phyloP scores from a whole-genome alignment of 2,329 filamentous ascomycete genomes.

The Penicillium crustosum region DNA sequence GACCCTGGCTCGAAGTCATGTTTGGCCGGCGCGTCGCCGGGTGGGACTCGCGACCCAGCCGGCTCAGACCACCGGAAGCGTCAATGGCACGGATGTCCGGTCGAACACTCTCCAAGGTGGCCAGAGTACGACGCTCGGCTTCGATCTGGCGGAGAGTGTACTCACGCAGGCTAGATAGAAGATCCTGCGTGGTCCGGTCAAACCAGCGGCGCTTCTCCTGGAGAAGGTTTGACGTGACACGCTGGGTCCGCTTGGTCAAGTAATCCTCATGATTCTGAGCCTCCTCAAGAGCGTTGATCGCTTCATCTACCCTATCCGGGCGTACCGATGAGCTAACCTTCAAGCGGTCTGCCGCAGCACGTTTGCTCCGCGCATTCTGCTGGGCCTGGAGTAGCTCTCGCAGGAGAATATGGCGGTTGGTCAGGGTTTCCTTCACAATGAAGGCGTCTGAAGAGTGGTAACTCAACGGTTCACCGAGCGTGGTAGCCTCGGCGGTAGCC shows the following conservation, averaged over 20 bases:
- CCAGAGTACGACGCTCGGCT: conserved; percentile 85
- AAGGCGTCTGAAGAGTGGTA: conserved; percentile 96
- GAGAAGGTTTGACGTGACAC: conserved; percentile 85
- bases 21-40: conserved; percentile 71
- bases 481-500: conserved; percentile 93
- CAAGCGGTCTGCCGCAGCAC: conserved; percentile 82
- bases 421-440: conserved; percentile 96
- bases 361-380: conserved; percentile 76
- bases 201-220: conserved; percentile 92
- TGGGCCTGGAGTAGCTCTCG: conserved; percentile 92
- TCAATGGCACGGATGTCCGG: conserved; percentile 94
- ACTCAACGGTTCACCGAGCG: conserved; percentile 86
- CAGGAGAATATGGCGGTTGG: conserved; percentile 93
- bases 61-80: conserved; percentile 80
- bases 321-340: conserved; percentile 84
- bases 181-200: conserved; percentile 76
- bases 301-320: conserved; percentile 95
- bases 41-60: conserved; percentile 84
- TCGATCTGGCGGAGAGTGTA: conserved; percentile 95
- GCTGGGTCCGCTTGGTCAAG: conserved; percentile 79
- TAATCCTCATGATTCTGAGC: conserved; percentile 78
- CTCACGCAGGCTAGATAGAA: conserved; percentile 80
- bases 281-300: conserved; percentile 86
- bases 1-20: conserved; percentile 84
- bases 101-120: conserved; percentile 88